Evolutionary conservation across 1,284 basidiomycete genomes (phyloP).

Genomic region (Vanrija pseudolonga): DNA sequence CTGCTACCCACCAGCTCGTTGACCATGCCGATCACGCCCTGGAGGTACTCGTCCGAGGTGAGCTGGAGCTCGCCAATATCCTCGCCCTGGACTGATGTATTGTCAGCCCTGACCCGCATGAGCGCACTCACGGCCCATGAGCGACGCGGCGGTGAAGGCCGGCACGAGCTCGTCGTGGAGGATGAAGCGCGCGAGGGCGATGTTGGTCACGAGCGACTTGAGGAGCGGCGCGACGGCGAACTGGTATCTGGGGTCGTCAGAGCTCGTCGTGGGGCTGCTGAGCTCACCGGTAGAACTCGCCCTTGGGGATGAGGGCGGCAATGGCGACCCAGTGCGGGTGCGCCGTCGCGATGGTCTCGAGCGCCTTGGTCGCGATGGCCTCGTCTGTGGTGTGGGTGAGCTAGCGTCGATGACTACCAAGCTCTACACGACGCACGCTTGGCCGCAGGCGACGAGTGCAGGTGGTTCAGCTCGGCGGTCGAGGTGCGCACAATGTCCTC

Average conservation of each 20-base stretch:
- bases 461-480: conserved; percentile 41
- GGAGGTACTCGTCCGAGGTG: conserved; percentile 48
- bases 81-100: conserved; percentile 34
- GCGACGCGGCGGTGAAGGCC: conserved; percentile 32
- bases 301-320: conserved; percentile 39
- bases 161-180: conserved; percentile 44
- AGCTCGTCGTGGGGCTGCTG: no score
- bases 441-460: conserved; percentile 38
- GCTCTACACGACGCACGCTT: conserved; percentile 32
- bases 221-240: conserved; percentile 40
- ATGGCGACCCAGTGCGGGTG: conserved; percentile 38
- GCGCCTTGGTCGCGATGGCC: conserved; percentile 32
- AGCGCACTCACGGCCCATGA: conserved; percentile 44
- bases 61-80: conserved; percentile 40
- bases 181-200: conserved; percentile 45
- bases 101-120: not conserved
- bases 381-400: conserved; percentile 32
- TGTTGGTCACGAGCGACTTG: conserved; percentile 38
- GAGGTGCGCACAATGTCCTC: conserved; percentile 42
- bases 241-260: conserved; percentile 34
- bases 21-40: conserved; percentile 49
- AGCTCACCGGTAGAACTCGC: conserved; percentile 46
- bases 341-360: conserved; percentile 31
- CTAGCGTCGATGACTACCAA: not conserved
- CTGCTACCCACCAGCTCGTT: conserved; percentile 45